Conservation (phyloP, 2,329 filamentous ascomycete genomes). For the Diaporthe vexans region DNA sequence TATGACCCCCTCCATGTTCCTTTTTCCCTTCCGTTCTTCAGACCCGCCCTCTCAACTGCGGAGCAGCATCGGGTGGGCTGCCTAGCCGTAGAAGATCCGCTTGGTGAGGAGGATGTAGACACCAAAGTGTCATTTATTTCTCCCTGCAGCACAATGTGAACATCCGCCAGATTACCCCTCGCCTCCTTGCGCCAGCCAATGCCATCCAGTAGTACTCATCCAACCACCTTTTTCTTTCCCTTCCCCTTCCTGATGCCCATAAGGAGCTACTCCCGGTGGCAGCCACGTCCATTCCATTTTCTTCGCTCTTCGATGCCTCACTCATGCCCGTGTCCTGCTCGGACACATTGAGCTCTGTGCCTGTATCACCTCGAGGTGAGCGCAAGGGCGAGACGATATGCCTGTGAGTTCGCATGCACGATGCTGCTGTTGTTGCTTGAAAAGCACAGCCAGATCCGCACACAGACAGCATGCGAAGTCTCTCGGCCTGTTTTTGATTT, state of each 20-base stretch:
- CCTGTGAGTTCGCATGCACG: background rate
- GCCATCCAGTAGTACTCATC: too few species aligned
- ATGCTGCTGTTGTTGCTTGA: too few species aligned
- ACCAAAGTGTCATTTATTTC: too few species aligned
- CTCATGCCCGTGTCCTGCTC: too few species aligned
- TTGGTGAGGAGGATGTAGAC: too few species aligned
- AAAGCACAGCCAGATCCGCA: background rate
- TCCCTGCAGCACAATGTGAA: too few species aligned
- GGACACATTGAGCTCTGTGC: too few species aligned
- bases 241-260: background rate
- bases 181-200: background rate
- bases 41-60: too few species aligned
- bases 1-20: background rate
- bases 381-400: background rate
- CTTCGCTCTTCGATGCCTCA: background rate
- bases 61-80: too few species aligned
- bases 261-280: too few species aligned
- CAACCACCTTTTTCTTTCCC: background rate
- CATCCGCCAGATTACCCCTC: background rate
- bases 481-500: slow-evolving; percentile 39
- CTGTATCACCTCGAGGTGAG: background rate
- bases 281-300: background rate
- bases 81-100: too few species aligned
- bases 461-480: slow-evolving; percentile 35
- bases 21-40: too few species aligned